These are phyloP conservation scores for Striga asiatica DNA, from an alignment of 257 asterid genomes.

Conservation along the genomic window DNA sequence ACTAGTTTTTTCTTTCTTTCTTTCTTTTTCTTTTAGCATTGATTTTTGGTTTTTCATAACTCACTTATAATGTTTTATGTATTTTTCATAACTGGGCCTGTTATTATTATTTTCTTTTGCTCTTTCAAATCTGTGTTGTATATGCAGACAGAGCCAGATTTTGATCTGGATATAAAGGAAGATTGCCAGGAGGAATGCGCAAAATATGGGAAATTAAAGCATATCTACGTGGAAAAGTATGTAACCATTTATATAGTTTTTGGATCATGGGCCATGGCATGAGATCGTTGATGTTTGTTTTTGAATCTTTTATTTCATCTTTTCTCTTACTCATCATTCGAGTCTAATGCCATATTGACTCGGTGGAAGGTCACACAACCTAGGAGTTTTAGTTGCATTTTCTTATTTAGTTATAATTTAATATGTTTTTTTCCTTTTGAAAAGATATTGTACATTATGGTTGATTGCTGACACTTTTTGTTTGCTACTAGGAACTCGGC, in stretches of 20 bases:
- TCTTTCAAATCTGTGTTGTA: not conserved
- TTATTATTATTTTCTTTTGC: no score
- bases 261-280: not conserved
- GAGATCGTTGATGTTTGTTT: not conserved
- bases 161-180: slow-evolving; percentile 66
- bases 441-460: no score
- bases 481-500: slow-evolving; percentile 49
- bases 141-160: slow-evolving; percentile 54
- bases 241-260: slow-evolving; percentile 11
- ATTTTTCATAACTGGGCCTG: no score
- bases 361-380: no score
- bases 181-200: slow-evolving; percentile 57
- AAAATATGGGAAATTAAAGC: slow-evolving; percentile 45
- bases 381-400: no score
- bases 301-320: not conserved
- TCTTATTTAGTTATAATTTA: not conserved
- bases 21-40: no score
- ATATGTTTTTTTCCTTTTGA: not conserved
- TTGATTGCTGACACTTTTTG: no score
- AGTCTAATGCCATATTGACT: not conserved
- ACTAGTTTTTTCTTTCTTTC: no score
- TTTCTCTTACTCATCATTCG: not conserved
- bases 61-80: no score
- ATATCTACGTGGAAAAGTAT: slow-evolving; percentile 57
- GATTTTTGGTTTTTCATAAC: no score